phyloP scores from a whole-genome alignment of 805 yeast genomes.

The Barnettozyma siamensis region DNA sequence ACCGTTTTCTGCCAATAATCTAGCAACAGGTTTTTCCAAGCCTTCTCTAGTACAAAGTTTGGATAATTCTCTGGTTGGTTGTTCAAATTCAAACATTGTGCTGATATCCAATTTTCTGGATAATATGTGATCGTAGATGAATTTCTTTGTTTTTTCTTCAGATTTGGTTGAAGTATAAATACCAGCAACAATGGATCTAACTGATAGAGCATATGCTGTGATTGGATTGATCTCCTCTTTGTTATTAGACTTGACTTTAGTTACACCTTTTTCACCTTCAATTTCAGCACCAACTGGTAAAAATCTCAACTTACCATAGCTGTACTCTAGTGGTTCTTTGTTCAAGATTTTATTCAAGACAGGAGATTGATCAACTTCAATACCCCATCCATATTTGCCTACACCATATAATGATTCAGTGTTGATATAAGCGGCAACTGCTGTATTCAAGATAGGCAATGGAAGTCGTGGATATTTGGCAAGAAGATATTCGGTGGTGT shows the following conservation, averaged over 20 bases:
- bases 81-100: slow-evolving; percentile 70
- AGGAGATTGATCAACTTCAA: slow-evolving; percentile 64
- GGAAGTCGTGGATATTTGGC: slow-evolving; percentile 88
- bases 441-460: slow-evolving; percentile 63
- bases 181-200: slow-evolving; percentile 79
- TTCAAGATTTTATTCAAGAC: slow-evolving; percentile 61
- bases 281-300: slow-evolving; percentile 30
- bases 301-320: slow-evolving; percentile 66
- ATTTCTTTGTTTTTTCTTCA: slow-evolving; percentile 48
- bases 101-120: slow-evolving; percentile 77
- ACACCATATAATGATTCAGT: slow-evolving; percentile 56
- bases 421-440: slow-evolving; percentile 72
- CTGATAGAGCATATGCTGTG: slow-evolving; percentile 56
- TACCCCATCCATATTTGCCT: slow-evolving; percentile 78
- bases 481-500: slow-evolving; percentile 68
- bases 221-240: slow-evolving; percentile 23
- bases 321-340: slow-evolving; percentile 60
- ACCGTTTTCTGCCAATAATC: slow-evolving; percentile 91
- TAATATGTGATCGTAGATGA: slow-evolving; percentile 68
- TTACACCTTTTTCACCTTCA: slow-evolving; percentile 56
- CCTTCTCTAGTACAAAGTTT: slow-evolving; percentile 71
- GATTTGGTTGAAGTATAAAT: slow-evolving; percentile 67
- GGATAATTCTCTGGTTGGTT: slow-evolving; percentile 81
- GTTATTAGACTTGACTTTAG: slow-evolving; percentile 32
- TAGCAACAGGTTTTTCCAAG: slow-evolving; percentile 67